Percentiles rank a stretch among this genome's conserved stretches.
Evolutionary conservation across 371 early-diverging fungal genomes (phyloP).

Genomic region (Actinomucor elegans): DNA sequence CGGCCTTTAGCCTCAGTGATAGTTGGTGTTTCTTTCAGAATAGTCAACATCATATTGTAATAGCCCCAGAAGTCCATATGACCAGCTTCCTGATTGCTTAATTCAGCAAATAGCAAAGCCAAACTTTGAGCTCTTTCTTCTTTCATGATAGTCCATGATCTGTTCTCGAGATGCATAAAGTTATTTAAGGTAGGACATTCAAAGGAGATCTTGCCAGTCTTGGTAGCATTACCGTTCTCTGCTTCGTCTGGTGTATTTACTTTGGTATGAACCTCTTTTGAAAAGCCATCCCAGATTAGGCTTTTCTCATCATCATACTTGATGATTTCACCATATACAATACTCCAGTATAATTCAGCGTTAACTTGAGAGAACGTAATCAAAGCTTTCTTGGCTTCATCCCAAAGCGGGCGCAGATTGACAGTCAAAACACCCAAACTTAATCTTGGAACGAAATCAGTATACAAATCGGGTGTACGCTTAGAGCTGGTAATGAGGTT

Average conservation of each 20-base stretch:
- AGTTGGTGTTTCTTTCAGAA: conserved; percentile 64
- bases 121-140: conserved; percentile 33
- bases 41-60: conserved; percentile 65
- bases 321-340: conserved; percentile 57
- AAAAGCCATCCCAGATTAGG: conserved; percentile 58
- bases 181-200: conserved; percentile 56
- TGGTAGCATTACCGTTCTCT: conserved; percentile 35
- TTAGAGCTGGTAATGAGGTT: conserved; percentile 54
- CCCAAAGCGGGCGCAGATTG: conserved; percentile 85
- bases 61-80: conserved; percentile 79
- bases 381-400: conserved; percentile 68
- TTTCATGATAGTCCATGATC: conserved; percentile 41
- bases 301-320: conserved; percentile 59
- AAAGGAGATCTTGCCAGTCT: conserved; percentile 56
- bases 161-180: conserved; percentile 33
- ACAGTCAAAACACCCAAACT: conserved; percentile 69
- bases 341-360: conserved; percentile 60
- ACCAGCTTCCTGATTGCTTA: conserved; percentile 45
- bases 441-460: conserved; percentile 59
- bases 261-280: conserved; percentile 26
- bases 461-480: conserved; percentile 65
- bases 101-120: conserved; percentile 48
- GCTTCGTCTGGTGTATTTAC: conserved; percentile 20
- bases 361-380: conserved; percentile 52
- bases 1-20: conserved; percentile 74